phyloP scores from a whole-genome alignment of 352 stramenopile genomes.

The Pythium coloratum region DNA sequence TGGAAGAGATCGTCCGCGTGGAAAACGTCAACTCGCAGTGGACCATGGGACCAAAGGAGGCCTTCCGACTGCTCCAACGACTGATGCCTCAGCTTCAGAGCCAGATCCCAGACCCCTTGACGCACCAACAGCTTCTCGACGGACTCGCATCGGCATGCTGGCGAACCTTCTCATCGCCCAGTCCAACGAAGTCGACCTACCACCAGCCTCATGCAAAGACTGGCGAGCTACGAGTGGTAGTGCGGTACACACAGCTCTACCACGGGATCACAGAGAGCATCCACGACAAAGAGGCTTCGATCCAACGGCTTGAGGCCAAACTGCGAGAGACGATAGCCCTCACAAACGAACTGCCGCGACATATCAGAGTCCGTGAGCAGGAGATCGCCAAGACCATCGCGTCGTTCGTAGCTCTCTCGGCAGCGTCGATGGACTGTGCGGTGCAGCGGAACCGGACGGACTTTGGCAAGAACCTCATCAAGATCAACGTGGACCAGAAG shows the following conservation, averaged over 20 bases:
- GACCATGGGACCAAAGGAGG: slow-evolving; percentile 23
- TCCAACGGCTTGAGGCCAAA: slow-evolving; percentile 16
- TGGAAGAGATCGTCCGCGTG: slow-evolving; percentile 27
- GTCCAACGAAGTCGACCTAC: not conserved
- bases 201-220: not conserved
- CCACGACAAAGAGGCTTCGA: slow-evolving; percentile 20
- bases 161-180: slow-evolving; percentile 8
- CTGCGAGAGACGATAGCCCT: slow-evolving; percentile 12
- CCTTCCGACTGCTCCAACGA: slow-evolving; percentile 23
- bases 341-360: slow-evolving; percentile 25
- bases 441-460: slow-evolving; percentile 17
- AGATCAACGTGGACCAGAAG: slow-evolving; percentile 12
- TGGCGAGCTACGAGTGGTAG: not conserved
- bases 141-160: slow-evolving; percentile 23
- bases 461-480: slow-evolving; percentile 22
- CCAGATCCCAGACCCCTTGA: slow-evolving; percentile 5
- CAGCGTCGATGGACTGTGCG: slow-evolving; percentile 27
- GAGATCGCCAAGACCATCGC: slow-evolving; percentile 30
- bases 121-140: slow-evolving; percentile 23
- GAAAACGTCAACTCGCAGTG: slow-evolving; percentile 17
- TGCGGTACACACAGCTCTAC: slow-evolving; percentile 27
- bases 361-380: slow-evolving; percentile 22
- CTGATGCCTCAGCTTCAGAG: slow-evolving; percentile 11
- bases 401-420: slow-evolving; percentile 28
- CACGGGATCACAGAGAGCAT: slow-evolving; percentile 25